Evolutionary conservation across 768 basidiomycete species (phyloP), one percentile per base, ranked within the genome.

Genomic region (Trametes meyenii): DNA sequence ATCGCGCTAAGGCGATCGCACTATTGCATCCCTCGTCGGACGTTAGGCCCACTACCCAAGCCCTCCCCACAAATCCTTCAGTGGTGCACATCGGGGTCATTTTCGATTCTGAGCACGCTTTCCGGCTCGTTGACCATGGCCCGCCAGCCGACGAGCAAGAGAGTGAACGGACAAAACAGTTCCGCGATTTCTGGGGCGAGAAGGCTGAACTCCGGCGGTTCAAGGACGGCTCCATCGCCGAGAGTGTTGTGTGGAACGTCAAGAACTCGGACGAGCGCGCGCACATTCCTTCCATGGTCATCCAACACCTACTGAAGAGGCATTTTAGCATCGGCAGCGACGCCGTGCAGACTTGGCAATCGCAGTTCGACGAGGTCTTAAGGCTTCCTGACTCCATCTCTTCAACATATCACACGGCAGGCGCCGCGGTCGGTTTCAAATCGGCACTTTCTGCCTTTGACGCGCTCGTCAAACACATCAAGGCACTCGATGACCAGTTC

Each of bases 221-320:
- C 80, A 96, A 98, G 73, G 96, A 99, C 68, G 96, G 96, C 1
- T 83, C 89, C 17, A 98, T 98, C 63, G 70, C 83, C 5, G 94
- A 98, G 73, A 93, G 90, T 66, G 94, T 98, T n/a, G 95, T 98
- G 2, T 99, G 97, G 97, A 90, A 97, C 19, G 85, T 93, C 8
- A 82, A 84, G 62, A 88, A 85, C 2, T 81, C 83, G 0, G 94
- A 96, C 53, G 92, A 94, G 62, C 87, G 92, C 26, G 79, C 86
- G 0, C 83, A 87, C 62, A 86, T 98, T 29, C 94, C 94, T 0
- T 76, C 79, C 14, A 80, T 84, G 75, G 84, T 98, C 66, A 85
- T 93, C 26, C 76, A 78, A 21, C 87, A 95, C 74, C 74, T 98
- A 42, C 81, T 99, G 11, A 69, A 79, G 17, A 79, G 81, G 24